A percentile compares a stretch with the other conserved stretches of the same genome.
phyloP scores from a whole-genome alignment of 1,284 basidiomycete species.

The Entoloma clypeatum region DNA sequence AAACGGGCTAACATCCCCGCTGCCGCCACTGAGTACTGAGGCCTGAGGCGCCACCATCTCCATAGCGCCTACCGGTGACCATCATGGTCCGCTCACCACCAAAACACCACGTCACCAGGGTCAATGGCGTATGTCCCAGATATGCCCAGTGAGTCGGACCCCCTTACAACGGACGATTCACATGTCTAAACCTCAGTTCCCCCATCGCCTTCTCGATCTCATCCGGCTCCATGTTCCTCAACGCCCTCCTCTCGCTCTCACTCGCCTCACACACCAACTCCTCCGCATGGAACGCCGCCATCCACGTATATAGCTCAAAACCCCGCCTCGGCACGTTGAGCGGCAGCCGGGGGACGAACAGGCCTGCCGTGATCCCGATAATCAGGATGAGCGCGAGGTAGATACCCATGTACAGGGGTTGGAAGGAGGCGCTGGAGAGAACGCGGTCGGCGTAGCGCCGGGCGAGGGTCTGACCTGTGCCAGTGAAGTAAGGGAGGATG shows the following conservation, averaged over 20 bases:
- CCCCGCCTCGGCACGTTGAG: slow-evolving; percentile 32
- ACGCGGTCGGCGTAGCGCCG: slow-evolving; percentile 30
- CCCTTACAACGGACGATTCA: too few species aligned
- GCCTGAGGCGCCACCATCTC: too few species aligned
- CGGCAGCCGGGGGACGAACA: slow-evolving; percentile 37
- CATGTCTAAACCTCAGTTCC: slow-evolving; percentile 28
- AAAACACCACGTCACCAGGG: too few species aligned
- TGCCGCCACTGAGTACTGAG: too few species aligned
- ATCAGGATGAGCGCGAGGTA: slow-evolving; percentile 24
- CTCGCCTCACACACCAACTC: slow-evolving; percentile 28
- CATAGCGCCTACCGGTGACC: too few species aligned
- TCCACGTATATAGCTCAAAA: slow-evolving; percentile 38
- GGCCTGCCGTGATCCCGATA: slow-evolving; percentile 29
- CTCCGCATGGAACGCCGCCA: slow-evolving; percentile 34
- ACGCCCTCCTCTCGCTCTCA: slow-evolving; percentile 17
- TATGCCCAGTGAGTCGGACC: too few species aligned
- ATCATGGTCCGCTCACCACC: too few species aligned
- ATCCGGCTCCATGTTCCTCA: slow-evolving; percentile 28
- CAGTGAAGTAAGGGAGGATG: slow-evolving; percentile 39
- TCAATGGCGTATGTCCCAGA: too few species aligned
- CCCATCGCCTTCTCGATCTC: slow-evolving; percentile 28
- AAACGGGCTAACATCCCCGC: too few species aligned
- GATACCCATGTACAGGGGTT: slow-evolving; percentile 21
- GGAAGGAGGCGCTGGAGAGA: slow-evolving; percentile 24
- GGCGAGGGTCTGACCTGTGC: slow-evolving; percentile 32